Base-by-base conservation (phyloP, 2,329 filamentous ascomycete genomes). In the Nannizzia gypsea region DNA sequence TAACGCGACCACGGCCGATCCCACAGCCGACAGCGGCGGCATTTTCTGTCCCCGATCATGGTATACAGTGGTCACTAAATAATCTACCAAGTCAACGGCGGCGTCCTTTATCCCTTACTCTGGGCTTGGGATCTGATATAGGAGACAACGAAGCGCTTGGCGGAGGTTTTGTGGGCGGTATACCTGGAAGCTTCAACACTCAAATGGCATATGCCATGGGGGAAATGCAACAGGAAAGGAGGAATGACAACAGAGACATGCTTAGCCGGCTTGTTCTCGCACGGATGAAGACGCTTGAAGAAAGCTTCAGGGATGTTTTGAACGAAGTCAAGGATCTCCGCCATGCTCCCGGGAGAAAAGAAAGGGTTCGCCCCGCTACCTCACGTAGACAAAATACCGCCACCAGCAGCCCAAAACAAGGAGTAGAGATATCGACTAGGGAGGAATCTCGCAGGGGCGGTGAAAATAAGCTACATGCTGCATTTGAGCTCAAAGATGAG, bases 251-350 rank as follows among this genome's bases (percentile, higher is more conserved):
- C 71, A 86, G 89, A 68, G 82, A 88, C 44, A 87, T 91, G 81
- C 85, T 87, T 68, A 82, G 86, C 65, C 83, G 89, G 60, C 80
- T 96, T 52, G 87, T 96, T 73, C 77, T 96, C 52, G 89, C 90
- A 6, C 80, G 90, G 36, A 96, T 96, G 90, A 93, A 93, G 71
- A 92, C 87, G 6, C 79, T 97, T 1, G 91, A 97, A 71, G 90
- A 95, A 73, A 87, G 90, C 13, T 92, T 97, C 71, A 82, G 87
- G 1, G 89, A 96, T 62, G 86, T 95, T n/a, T 82, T 90, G 60
- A 84, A 83, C 63, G 89, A 93, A 71, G 86, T 95, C 71, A 84
- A 88, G 63, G 83, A 84, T 58, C 65, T 75, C 22, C 63, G 74
- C 82, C 70, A 82, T 77, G 72, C 72, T 71, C 63, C 71, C 26